Base-by-base conservation (phyloP, 495 filamentous ascomycete genomes). In the Annulohypoxylon maeteangense region DNA sequence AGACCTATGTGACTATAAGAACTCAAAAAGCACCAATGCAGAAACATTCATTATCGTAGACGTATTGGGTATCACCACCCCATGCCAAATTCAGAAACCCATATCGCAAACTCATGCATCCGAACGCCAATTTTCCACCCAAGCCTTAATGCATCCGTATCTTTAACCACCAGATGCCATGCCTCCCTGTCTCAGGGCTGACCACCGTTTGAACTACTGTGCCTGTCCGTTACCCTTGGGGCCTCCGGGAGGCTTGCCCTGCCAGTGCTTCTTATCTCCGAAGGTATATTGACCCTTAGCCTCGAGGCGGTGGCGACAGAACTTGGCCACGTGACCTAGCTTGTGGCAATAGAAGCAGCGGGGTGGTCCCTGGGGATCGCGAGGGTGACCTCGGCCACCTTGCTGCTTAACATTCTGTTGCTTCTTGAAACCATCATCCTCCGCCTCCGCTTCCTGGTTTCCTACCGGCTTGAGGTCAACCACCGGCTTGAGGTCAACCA, bases 331-430 rank as follows among this genome's bases (percentile, higher is more conserved):
- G 47, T 62, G 50, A 10, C 63, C 62, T 3, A 11, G 11, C 20
- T 40, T 38, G 23, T 34, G 1, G 25, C 40, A 71, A 1, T 38
- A 32, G 29, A 22, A 55, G 34, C 65, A 61, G 14, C 34, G 48
- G 0, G 8, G 47, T 7, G 5, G 22, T 34, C 0, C 23, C 48
- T 16, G n/a, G 34, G 4, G 14, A 22, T 55, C 31, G 4, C 11
- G 4, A 3, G 3, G 6, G 12, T 20, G 14, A 7, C 34, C 47
- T 20, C 31, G 22, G 14, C 36, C 36, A 10, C 18, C 16, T 16
- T 65, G 45, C 32, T 6, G 14, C 4, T 42, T 55, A 22, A 12
- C 22, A 3, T 57, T 36, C 0, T 47, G 4, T 5, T n/a, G 29
- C 29, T 32, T 32, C 25, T 42, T 18, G 4, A 1, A 1, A 4